Percentiles rank a stretch among this genome's conserved stretches.
Conservation (phyloP, 345 rosid species). For the Nephelium lappaceum region DNA sequence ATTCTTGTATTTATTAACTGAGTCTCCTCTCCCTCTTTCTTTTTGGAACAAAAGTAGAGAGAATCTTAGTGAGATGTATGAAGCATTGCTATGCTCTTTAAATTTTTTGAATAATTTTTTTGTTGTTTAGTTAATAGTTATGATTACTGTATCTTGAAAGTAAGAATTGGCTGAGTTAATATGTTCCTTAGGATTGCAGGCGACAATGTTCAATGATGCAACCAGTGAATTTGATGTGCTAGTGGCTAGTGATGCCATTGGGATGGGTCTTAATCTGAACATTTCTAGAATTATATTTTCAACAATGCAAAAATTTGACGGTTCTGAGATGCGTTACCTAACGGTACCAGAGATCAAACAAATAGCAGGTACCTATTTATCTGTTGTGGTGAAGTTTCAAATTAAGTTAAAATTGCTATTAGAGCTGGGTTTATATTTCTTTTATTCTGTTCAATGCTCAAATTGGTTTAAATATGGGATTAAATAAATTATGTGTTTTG, state of each 20-base stretch:
- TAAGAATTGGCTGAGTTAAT: conserved; percentile 19
- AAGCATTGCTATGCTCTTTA: not conserved
- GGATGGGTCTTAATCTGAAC: conserved; percentile 94
- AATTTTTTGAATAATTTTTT: not conserved
- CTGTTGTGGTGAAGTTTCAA: not conserved
- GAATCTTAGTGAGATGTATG: not conserved
- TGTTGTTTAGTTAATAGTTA: not conserved
- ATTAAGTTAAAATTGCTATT: not conserved
- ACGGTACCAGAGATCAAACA: conserved; percentile 90
- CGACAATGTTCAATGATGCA: conserved; percentile 82
- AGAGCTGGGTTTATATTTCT: not conserved
- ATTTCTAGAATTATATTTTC: conserved; percentile 91
- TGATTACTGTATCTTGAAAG: not conserved
- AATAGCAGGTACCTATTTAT: conserved; percentile 68
- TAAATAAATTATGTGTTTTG: not conserved
- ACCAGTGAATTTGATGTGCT: conserved; percentile 89
- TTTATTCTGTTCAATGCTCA: not conserved
- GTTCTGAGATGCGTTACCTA: conserved; percentile 62
- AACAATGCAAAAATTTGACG: conserved; percentile 75
- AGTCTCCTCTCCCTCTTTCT: not conserved
- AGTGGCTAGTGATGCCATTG: conserved; percentile 98
- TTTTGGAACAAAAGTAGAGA: not conserved
- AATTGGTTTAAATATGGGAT: not conserved
- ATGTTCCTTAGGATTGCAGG: conserved; percentile 61
- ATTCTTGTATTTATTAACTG: not conserved